Base-by-base conservation (phyloP, 2,329 filamentous ascomycete species). In the Aspergillus aculeatinus region DNA sequence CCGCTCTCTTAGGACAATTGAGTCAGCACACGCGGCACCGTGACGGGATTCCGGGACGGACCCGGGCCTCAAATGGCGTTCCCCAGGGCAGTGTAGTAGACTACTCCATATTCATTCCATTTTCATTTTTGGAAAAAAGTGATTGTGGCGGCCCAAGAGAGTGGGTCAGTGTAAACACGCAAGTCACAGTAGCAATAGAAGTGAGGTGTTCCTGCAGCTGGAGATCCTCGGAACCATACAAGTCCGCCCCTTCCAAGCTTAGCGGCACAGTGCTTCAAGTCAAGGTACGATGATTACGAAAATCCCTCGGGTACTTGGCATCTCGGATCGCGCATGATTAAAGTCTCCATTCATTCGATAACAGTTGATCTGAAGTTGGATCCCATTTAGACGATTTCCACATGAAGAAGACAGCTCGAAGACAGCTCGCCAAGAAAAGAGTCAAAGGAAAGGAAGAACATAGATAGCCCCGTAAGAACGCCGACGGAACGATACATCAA, bases 381-480 rank as follows among this genome's bases (percentile, higher is more conserved):
- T 56, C 50, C 44, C 49, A 54, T 58, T 51, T 47, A 62, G 55
- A 63, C 23, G 48, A 51, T 55, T 63, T 59, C 56, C 57, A 62
- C 60, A 64, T 57, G 58, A 62, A 49, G 57, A 56, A 64, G 58
- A 59, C 58, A 63, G 47, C 58, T 63, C 56, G 61, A 58, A 64
- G 58, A 59, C 58, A 63, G 47, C 58, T 63, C 56, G 61, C 63
- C 62, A 63, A 61, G 54, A 50, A 55, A 60, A 58, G 33, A 59
- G 2, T 35, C 2, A 16, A 35, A 35, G 27, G 2, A 49, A 58
- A 27, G 19, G 29, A 52, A 60, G 33, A 58, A 65, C 63, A 61
- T 67, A 67, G 50, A 57, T 44, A 44, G 39, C 39, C 14, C 39
- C 39, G 39, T 51, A 51, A 60, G 52, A 70, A 70, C 68, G 67